Conservation (phyloP, 495 filamentous ascomycete genomes). For the Articulospora tetracladia region DNA sequence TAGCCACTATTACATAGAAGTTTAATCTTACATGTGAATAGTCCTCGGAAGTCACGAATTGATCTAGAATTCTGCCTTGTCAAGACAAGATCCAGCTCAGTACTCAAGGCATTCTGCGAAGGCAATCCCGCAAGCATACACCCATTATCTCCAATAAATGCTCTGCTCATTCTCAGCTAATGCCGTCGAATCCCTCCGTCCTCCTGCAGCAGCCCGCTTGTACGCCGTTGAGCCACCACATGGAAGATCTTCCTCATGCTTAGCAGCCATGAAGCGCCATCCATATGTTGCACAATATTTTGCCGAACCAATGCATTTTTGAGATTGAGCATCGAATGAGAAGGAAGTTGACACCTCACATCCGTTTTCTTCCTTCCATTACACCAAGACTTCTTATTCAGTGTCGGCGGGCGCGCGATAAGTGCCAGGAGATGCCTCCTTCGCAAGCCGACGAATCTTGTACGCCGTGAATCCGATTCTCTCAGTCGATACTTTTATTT, state of each 20-base stretch:
- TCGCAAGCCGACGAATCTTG: too few relatives aligned
- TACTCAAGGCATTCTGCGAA: neutral
- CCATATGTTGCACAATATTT: neutral
- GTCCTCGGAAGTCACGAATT: too few relatives aligned
- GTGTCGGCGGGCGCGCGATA: neutral
- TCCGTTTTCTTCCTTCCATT: neutral
- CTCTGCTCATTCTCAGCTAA: neutral
- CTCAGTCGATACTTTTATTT: too few relatives aligned
- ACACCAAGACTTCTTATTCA: neutral
- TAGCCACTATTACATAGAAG: too few relatives aligned
- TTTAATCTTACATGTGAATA: too few relatives aligned
- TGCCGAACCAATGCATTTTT: conserved; percentile 6
- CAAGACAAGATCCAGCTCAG: too few relatives aligned
- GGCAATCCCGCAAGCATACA: too few relatives aligned
- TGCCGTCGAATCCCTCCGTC: neutral
- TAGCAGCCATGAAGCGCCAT: neutral
- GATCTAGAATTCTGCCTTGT: too few relatives aligned
- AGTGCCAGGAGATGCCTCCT: neutral
- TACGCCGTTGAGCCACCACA: conserved; percentile 18
- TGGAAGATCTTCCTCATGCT: conserved; percentile 3
- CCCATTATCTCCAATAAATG: too few relatives aligned
- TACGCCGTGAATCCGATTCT: too few relatives aligned
- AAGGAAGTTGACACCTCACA: conserved; percentile 1
- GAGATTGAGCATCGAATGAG: neutral
- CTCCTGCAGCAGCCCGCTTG: conserved; percentile 5